These are phyloP conservation scores for Caryopteris hybrid DNA, from an alignment of 305 asterid genomes.

Conservation along the genomic window DNA sequence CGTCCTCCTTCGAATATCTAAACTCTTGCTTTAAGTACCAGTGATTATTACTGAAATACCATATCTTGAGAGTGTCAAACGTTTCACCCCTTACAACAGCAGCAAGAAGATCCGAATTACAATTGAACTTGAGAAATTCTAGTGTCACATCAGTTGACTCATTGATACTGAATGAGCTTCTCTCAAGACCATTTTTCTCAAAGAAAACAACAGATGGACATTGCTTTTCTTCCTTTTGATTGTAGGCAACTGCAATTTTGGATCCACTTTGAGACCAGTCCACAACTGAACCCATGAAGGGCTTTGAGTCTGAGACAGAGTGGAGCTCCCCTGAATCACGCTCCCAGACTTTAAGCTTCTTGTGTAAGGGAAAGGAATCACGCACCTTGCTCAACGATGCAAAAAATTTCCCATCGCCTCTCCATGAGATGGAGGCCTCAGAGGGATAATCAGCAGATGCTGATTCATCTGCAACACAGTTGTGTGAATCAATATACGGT, in stretches of 20 bases:
- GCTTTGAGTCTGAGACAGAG: conserved; percentile 74
- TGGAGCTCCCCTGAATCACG: conserved; percentile 84
- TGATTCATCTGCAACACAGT: conserved; percentile 50
- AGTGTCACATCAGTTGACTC: conserved; percentile 48
- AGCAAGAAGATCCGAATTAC: conserved; percentile 85
- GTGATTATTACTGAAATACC: conserved; percentile 81
- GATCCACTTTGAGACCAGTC: conserved; percentile 91
- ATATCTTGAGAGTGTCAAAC: conserved; percentile 69
- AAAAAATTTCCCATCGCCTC: conserved; percentile 90
- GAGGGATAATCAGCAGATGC: conserved; percentile 39
- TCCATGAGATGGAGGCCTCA: conserved; percentile 73
- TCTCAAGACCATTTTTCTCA: conserved; percentile 88
- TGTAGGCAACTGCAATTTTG: conserved; percentile 67
- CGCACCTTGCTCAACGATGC: conserved; percentile 63
- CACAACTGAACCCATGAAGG: conserved; percentile 64
- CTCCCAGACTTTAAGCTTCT: conserved; percentile 93
- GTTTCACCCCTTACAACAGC: conserved; percentile 64
- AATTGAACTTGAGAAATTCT: conserved; percentile 78
- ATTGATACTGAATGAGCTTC: conserved; percentile 71
- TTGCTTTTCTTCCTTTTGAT: conserved; percentile 46
- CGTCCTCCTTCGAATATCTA: conserved; percentile 61
- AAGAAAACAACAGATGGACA: conserved; percentile 68
- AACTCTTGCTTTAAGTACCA: conserved; percentile 93
- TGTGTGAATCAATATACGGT: conserved; percentile 8
- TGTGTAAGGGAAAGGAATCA: conserved; percentile 39